Evolutionary conservation across 257 asterid genomes (phyloP).

Genomic region (Verbena officinalis): DNA sequence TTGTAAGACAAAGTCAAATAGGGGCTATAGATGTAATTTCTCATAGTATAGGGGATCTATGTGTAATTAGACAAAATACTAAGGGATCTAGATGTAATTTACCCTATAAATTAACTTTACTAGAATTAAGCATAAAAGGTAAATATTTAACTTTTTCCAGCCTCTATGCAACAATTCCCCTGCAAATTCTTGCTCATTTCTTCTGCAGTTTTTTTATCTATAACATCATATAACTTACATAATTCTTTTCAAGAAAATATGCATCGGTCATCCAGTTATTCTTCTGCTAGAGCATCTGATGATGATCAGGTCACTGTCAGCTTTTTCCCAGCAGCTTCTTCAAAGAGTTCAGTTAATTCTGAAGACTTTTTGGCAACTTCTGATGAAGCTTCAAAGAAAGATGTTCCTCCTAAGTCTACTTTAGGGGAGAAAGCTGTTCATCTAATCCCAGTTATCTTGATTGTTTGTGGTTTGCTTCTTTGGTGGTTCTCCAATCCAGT

Average conservation of each 20-base stretch:
- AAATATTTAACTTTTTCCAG: conserved; percentile 18
- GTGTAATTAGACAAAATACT: no score
- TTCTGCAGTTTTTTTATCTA: background rate
- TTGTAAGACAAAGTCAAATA: no score
- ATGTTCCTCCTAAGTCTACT: conserved; percentile 19
- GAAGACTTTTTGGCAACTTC: conserved; percentile 26
- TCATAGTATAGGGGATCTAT: no score
- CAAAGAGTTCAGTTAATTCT: background rate
- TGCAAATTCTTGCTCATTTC: background rate
- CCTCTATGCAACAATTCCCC: background rate
- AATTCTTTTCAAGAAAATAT: conserved; percentile 23
- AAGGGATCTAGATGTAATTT: no score
- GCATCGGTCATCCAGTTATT: conserved; percentile 39
- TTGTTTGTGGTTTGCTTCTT: conserved; percentile 42
- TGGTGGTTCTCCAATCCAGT: conserved; percentile 49
- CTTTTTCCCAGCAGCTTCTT: conserved; percentile 20
- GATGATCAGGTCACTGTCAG: conserved; percentile 39
- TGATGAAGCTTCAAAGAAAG: conserved; percentile 40
- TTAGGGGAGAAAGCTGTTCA: conserved; percentile 45
- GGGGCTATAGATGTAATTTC: no score
- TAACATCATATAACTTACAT: conserved; percentile 1
- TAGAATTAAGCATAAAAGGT: background rate
- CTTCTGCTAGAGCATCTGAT: conserved; percentile 22
- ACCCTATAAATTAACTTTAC: no score
- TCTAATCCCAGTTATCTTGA: conserved; percentile 45